These are phyloP conservation scores for Eurotiales sp. DNA, from an alignment of 2,329 filamentous ascomycete genomes.

Conservation along the genomic window DNA sequence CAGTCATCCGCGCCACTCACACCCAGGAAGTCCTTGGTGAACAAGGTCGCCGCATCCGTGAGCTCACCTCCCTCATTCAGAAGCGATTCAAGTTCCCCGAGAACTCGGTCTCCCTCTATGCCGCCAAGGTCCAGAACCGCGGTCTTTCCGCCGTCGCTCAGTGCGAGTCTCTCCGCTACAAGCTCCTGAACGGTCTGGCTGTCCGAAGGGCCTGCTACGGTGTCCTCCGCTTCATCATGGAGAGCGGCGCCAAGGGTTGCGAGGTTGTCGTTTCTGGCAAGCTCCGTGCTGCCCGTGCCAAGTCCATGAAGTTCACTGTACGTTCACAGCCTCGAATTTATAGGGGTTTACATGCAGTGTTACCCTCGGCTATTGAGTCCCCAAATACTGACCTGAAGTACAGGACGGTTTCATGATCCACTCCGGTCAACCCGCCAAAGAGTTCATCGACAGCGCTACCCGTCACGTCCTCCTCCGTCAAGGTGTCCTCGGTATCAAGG, in stretches of 20 bases:
- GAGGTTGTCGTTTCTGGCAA: slow-evolving; percentile 99
- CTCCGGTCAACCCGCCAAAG: slow-evolving; percentile 98
- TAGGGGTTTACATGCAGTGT: too few relatives aligned
- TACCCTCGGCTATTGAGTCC: neutral
- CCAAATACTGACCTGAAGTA: slow-evolving; percentile 7
- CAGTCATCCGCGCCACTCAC: slow-evolving; percentile 97
- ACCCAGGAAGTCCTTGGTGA: slow-evolving; percentile 99
- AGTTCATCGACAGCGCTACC: slow-evolving; percentile 98
- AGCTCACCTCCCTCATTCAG: slow-evolving; percentile 99
- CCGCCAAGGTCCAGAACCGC: slow-evolving; percentile 99
- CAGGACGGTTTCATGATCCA: slow-evolving; percentile 99
- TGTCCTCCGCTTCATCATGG: slow-evolving; percentile 99
- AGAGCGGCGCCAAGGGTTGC: slow-evolving; percentile 98
- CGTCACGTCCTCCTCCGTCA: slow-evolving; percentile 99
- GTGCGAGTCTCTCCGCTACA: slow-evolving; percentile 99
- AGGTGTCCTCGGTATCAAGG: slow-evolving; percentile 99
- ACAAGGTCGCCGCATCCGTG: slow-evolving; percentile 99
- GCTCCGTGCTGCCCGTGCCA: slow-evolving; percentile 97
- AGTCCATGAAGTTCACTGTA: slow-evolving; percentile 99
- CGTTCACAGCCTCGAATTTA: too few relatives aligned
- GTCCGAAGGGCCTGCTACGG: slow-evolving; percentile 99
- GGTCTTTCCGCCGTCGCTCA: slow-evolving; percentile 99
- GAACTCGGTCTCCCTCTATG: slow-evolving; percentile 99
- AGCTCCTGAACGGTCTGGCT: slow-evolving; percentile 98
- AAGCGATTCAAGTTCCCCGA: slow-evolving; percentile 99